These are phyloP conservation scores for Fragilariopsis cylindrus DNA, from an alignment of 108 stramenopile species.

Conservation along the genomic window DNA sequence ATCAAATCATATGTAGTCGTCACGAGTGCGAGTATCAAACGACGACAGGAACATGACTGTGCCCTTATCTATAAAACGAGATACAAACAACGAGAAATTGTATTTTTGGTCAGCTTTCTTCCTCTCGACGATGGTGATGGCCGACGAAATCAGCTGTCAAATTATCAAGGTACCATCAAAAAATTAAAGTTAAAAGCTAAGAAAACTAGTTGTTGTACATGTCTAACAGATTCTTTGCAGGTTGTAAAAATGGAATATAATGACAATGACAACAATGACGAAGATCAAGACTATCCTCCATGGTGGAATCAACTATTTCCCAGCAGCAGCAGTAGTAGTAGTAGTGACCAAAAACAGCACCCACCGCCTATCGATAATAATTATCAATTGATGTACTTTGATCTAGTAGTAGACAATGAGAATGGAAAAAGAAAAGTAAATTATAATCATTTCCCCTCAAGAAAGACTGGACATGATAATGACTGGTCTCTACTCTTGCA, in stretches of 20 bases:
- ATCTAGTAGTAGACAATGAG: background rate
- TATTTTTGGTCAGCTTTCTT: conserved; percentile 16
- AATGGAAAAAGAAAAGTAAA: background rate
- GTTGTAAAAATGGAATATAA: conserved; percentile 19
- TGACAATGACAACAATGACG: background rate
- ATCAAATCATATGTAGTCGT: background rate
- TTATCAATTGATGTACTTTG: conserved; percentile 22
- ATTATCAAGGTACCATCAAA: background rate
- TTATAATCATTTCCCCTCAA: background rate
- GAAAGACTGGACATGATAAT: background rate
- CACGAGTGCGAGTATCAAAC: background rate
- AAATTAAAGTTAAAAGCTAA: background rate
- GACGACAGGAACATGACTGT: background rate
- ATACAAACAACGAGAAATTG: conserved; percentile 10
- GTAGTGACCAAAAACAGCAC: background rate
- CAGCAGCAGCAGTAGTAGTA: background rate
- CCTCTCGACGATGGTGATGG: background rate
- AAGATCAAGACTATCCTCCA: background rate
- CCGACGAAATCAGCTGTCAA: background rate
- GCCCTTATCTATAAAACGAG: conserved; percentile 17
- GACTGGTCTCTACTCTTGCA: conserved; percentile 26
- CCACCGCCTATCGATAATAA: background rate
- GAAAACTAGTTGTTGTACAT: background rate
- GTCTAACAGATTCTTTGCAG: conserved; percentile 16
- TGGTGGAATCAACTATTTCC: conserved; percentile 12